Conservation (phyloP, 2,329 filamentous ascomycete species). For the Cercospora sesami region DNA sequence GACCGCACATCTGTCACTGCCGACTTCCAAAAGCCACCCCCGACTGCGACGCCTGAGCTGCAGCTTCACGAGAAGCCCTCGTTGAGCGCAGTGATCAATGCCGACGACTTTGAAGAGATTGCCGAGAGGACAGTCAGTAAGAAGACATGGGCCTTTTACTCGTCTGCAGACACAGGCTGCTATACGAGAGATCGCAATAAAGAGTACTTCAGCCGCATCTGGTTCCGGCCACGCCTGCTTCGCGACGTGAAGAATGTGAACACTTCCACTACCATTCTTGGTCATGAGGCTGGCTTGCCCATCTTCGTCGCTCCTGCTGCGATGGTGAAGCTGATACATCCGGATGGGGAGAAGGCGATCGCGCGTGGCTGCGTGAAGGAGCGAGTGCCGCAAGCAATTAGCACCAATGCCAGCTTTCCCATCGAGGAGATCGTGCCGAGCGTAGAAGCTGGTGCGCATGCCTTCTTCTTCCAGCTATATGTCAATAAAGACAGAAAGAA, state of each 20-base stretch:
- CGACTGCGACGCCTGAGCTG: conserved; percentile 35
- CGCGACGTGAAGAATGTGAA: conserved; percentile 42
- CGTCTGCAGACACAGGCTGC: conserved; percentile 53
- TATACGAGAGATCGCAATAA: conserved; percentile 49
- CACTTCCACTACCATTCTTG: conserved; percentile 40
- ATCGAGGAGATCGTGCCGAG: conserved; percentile 36
- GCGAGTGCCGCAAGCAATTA: conserved; percentile 36
- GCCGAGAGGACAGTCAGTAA: conserved; percentile 41
- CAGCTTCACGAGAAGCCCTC: conserved; percentile 45
- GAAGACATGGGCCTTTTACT: conserved; percentile 51
- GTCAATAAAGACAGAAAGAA: conserved; percentile 58
- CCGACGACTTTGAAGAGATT: conserved; percentile 49
- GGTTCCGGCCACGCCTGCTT: conserved; percentile 51
- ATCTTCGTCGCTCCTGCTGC: conserved; percentile 43
- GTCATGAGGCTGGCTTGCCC: conserved; percentile 37
- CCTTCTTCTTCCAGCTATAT: conserved; percentile 63
- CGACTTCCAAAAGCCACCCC: conserved; percentile 36
- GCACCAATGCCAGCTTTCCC: conserved; percentile 39
- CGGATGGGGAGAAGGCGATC: conserved; percentile 43
- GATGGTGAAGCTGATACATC: conserved; percentile 41
- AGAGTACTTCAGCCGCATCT: conserved; percentile 47
- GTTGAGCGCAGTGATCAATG: conserved; percentile 49
- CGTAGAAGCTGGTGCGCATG: conserved; percentile 30
- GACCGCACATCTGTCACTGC: conserved; percentile 33
- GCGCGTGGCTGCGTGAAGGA: conserved; percentile 35